A percentile compares a stretch with the other conserved stretches of the same genome.
Conservation (phyloP, 2,329 filamentous ascomycete species). For the Penicillium oxalicum region DNA sequence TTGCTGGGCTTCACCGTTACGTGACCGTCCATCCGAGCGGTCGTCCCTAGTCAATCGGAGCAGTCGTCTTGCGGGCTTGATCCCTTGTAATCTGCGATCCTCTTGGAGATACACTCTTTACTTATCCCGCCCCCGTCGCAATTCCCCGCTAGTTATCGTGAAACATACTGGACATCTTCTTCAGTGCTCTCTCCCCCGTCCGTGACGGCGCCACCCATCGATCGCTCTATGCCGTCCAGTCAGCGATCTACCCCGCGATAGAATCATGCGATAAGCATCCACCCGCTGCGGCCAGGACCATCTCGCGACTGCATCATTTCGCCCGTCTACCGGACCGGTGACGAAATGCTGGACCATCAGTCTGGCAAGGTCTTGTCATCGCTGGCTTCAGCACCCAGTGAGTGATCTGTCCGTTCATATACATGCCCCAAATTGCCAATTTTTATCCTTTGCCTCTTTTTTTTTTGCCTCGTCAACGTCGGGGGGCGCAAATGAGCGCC, state of each 20-base stretch:
- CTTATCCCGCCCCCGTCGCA: too few relatives aligned
- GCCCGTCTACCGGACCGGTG: conserved; percentile 30
- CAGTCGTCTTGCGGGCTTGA: too few relatives aligned
- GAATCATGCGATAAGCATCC: conserved; percentile 39
- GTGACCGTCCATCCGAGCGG: too few relatives aligned
- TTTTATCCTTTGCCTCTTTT: conserved; percentile 1
- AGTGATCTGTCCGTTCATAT: conserved; percentile 19
- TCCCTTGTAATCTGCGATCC: too few relatives aligned
- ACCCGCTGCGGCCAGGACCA: conserved; percentile 29
- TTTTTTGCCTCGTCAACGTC: conserved; percentile 5
- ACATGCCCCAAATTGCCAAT: conserved; percentile 1
- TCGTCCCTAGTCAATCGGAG: too few relatives aligned
- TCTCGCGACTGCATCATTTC: conserved; percentile 30
- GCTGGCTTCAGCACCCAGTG: conserved; percentile 34
- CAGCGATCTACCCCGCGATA: conserved; percentile 18
- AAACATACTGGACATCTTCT: too few relatives aligned
- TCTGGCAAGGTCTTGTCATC: conserved; percentile 24
- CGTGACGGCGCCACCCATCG: not conserved
- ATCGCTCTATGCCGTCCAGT: conserved; percentile 16
- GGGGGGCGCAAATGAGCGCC: conserved; percentile 4
- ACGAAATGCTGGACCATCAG: conserved; percentile 40
- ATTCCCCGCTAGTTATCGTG: too few relatives aligned
- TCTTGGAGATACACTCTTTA: too few relatives aligned
- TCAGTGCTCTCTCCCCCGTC: not conserved
- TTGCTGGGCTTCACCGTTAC: too few relatives aligned